Evolutionary conservation across 2,329 filamentous ascomycete species (phyloP), one percentile per base, ranked within the genome.

Genomic region (Coniella lustricola): DNA sequence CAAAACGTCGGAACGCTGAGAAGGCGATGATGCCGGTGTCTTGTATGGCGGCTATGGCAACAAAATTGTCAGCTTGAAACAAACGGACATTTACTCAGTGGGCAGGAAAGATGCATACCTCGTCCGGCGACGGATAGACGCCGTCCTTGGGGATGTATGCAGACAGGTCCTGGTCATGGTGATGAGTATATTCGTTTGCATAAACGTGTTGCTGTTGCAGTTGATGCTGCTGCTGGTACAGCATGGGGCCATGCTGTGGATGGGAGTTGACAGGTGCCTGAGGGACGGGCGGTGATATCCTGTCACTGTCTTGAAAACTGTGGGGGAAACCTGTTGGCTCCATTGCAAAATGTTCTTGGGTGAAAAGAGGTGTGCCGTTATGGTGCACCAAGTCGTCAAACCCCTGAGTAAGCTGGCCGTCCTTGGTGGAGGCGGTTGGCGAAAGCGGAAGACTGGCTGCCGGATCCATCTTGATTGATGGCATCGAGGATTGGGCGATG

Each of bases 11-110:
- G 60, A 57, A 18, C 60, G 58, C 17, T 62, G 59, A 7, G 65
- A 65, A 2, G 77, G 74, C 29, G 76, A 79, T 45, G 69, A 73
- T 22, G 73, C 73, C 0, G 75, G 74, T 7, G 75, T 78, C 57
- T 64, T 70, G 58, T 76, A 76, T 32, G 67, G 65, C 54, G 70
- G 64, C 29, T 43, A 52, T 33, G 55, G 59, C 20, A n/a, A 33
- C 14, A 32, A 22, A 32, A 20, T 16, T 46, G 34, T 55, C 29
- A 54, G 42, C 37, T 21, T 33, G 25, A 17, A 34, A 21, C 22
- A 33, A 22, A 37, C 22, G 5, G 18, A 32, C 29, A 21, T 8
- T 18, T 17, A 18, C 36, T 22, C 16, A 4, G 18, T 12, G 40
- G 13, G 17, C 12, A 3, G 14, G 4, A 5, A 14, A 14, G 36